phyloP scores from a whole-genome alignment of 768 basidiomycete genomes.

The Panellus pusillus region DNA sequence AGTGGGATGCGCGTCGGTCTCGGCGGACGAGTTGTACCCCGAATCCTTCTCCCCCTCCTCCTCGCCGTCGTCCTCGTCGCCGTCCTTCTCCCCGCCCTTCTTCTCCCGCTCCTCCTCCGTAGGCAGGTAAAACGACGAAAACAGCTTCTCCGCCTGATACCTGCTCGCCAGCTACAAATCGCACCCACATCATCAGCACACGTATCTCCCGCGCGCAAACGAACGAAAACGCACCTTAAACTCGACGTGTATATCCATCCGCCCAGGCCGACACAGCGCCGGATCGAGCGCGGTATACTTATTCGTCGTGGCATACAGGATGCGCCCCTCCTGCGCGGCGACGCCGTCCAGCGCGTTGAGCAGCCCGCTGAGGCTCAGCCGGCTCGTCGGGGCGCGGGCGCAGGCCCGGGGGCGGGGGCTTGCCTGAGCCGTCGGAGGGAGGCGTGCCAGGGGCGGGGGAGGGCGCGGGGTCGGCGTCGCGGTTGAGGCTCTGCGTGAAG shows the following conservation, averaged over 20 bases:
- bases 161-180: constrained; percentile 56
- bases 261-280: constrained; percentile 64
- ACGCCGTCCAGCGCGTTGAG: constrained; percentile 71
- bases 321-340: constrained; percentile 65
- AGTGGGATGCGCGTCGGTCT: too few relatives aligned
- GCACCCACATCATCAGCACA: too few relatives aligned
- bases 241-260: constrained; percentile 68
- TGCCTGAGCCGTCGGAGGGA: neutral
- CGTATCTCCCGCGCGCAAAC: too few relatives aligned
- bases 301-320: constrained; percentile 75
- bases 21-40: constrained; percentile 18
- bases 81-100: constrained; percentile 22
- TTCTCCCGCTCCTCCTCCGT: constrained; percentile 24
- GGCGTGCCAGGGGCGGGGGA: too few relatives aligned
- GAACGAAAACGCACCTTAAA: too few relatives aligned
- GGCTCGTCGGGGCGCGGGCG: constrained; percentile 19
- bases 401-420: constrained; percentile 3
- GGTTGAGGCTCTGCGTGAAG: constrained; percentile 39
- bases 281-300: constrained; percentile 57
- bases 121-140: constrained; percentile 58
- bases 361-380: constrained; percentile 61
- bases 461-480: constrained; percentile 14
- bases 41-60: constrained; percentile 21
- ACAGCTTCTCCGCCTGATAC: constrained; percentile 58
- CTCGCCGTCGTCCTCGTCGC: constrained; percentile 7